phyloP scores from a whole-genome alignment of 306 rosid genomes.

The Sindora glabra region DNA sequence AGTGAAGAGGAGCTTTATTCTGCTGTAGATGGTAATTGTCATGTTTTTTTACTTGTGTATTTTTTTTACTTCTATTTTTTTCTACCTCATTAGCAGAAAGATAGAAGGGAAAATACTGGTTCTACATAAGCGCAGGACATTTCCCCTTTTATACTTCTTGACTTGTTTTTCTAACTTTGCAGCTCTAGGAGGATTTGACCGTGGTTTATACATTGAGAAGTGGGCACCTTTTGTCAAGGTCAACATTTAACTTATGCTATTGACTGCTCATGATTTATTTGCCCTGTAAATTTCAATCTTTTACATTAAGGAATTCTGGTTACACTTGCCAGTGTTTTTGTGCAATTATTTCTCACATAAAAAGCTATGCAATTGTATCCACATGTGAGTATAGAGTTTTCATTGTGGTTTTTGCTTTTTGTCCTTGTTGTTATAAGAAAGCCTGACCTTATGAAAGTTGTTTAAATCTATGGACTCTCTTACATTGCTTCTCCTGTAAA shows the following conservation, averaged over 20 bases:
- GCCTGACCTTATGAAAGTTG: background rate
- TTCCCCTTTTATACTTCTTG: background rate
- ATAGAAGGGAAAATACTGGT: too few relatives aligned
- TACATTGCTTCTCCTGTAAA: background rate
- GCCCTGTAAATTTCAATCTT: too few relatives aligned
- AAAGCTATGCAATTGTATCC: too few relatives aligned
- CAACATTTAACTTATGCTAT: background rate
- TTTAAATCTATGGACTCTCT: conserved; percentile 8
- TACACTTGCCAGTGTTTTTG: conserved; percentile 4
- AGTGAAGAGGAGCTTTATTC: conserved; percentile 57
- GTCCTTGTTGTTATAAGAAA: too few relatives aligned
- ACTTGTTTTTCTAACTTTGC: too few relatives aligned
- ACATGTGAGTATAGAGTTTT: background rate
- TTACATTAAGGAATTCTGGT: background rate
- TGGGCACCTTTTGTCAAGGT: conserved; percentile 75
- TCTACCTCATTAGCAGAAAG: too few relatives aligned
- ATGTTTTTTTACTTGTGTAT: too few relatives aligned
- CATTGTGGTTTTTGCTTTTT: background rate
- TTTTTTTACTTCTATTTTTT: too few relatives aligned
- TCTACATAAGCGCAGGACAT: too few relatives aligned
- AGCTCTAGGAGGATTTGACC: conserved; percentile 78
- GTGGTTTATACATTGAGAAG: conserved; percentile 82
- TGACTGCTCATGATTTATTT: too few relatives aligned
- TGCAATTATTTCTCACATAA: background rate
- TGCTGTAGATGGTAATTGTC: conserved; percentile 67